Conservation (phyloP, 768 basidiomycete genomes). For the Lanmaoa rubissima region DNA sequence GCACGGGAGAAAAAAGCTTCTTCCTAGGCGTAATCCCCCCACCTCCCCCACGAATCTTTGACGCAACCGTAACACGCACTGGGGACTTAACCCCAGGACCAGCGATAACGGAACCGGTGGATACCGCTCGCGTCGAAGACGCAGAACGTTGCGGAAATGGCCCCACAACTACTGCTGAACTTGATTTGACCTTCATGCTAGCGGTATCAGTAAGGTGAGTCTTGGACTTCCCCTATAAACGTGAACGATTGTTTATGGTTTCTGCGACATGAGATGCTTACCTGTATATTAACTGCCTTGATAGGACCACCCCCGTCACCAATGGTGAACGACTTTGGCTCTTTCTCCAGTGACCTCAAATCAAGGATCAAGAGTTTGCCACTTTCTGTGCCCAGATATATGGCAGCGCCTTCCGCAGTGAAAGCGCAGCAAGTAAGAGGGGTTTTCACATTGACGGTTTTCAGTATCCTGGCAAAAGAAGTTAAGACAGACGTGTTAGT, state of each 20-base stretch:
- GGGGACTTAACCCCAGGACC: conserved; percentile 22
- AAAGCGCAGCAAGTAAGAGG: conserved; percentile 62
- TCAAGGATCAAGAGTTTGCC: conserved; percentile 66
- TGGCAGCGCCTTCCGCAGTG: conserved; percentile 63
- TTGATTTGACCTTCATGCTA: conserved; percentile 11
- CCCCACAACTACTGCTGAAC: conserved; percentile 5
- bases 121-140: conserved; percentile 8
- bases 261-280: conserved; percentile 23
- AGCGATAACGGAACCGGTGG: not conserved
- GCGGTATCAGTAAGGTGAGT: not conserved
- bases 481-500: not conserved
- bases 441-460: conserved; percentile 51
- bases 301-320: conserved; percentile 49
- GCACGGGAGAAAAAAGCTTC: conserved; percentile 20
- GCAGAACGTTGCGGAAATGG: conserved; percentile 9
- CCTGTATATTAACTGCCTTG: conserved; percentile 58
- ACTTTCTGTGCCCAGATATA: conserved; percentile 63
- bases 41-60: conserved; percentile 22
- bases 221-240: conserved; percentile 19
- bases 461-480: conserved; percentile 47
- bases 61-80: conserved; percentile 6
- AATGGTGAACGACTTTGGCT: conserved; percentile 53
- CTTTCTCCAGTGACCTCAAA: conserved; percentile 62
- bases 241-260: not conserved
- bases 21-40: conserved; percentile 26